These are phyloP conservation scores for Pezicula radicicola DNA, from an alignment of 2,329 filamentous ascomycete genomes.

Conservation along the genomic window DNA sequence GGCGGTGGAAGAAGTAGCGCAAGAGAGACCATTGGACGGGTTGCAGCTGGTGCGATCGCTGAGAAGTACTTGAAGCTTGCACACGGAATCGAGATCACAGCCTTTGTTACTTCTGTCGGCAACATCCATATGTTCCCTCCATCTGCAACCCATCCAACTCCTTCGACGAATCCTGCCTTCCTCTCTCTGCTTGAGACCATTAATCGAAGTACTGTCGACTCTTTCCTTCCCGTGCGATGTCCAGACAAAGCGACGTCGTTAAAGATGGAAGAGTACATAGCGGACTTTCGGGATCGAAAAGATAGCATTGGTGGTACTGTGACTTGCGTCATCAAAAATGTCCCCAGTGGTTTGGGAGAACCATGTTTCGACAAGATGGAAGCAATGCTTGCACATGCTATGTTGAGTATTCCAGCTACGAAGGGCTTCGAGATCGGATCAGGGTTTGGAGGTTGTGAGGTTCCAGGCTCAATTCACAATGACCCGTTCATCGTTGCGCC, in stretches of 20 bases:
- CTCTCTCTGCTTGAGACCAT: slow-evolving; percentile 70
- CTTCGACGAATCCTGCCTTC: slow-evolving; percentile 76
- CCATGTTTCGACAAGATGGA: slow-evolving; percentile 96
- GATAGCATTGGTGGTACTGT: slow-evolving; percentile 96
- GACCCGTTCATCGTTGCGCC: slow-evolving; percentile 71
- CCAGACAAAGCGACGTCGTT: slow-evolving; percentile 63
- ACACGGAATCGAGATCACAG: slow-evolving; percentile 86
- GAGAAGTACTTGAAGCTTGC: slow-evolving; percentile 85
- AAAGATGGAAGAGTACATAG: slow-evolving; percentile 78
- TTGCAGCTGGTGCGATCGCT: slow-evolving; percentile 87
- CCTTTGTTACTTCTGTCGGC: slow-evolving; percentile 86
- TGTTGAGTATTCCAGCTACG: slow-evolving; percentile 91
- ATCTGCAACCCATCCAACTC: slow-evolving; percentile 62
- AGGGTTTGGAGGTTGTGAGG: slow-evolving; percentile 82
- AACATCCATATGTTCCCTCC: slow-evolving; percentile 73
- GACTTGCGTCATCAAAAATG: slow-evolving; percentile 87
- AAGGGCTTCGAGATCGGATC: slow-evolving; percentile 97
- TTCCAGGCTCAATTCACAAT: slow-evolving; percentile 89
- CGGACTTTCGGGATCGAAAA: slow-evolving; percentile 69
- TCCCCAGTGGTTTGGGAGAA: slow-evolving; percentile 83
- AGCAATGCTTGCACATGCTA: slow-evolving; percentile 85
- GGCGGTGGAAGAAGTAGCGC: slow-evolving; percentile 89
- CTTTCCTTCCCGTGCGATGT: slow-evolving; percentile 82
- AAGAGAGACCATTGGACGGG: slow-evolving; percentile 91
- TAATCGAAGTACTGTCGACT: slow-evolving; percentile 74